These are phyloP conservation scores for Cladosporium colombiae DNA, from an alignment of 2,329 filamentous ascomycete genomes.

Conservation along the genomic window DNA sequence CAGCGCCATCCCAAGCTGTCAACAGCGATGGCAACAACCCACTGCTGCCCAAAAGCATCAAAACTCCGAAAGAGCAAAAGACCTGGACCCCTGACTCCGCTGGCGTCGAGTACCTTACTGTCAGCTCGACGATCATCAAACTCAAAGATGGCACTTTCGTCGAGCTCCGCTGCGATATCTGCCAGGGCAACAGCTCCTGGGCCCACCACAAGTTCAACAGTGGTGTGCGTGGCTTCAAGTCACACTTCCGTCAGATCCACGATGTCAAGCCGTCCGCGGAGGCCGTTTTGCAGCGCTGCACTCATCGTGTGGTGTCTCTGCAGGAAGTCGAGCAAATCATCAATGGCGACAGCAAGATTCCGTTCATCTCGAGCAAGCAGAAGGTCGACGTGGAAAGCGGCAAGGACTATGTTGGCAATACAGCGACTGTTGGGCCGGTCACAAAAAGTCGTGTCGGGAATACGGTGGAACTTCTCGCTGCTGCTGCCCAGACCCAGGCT, in stretches of 20 bases:
- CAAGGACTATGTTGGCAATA: neutral
- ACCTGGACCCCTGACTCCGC: neutral
- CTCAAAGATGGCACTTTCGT: conserved; percentile 7
- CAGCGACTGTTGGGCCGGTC: neutral
- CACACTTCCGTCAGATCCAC: conserved; percentile 9
- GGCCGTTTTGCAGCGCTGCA: neutral
- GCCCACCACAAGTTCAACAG: neutral
- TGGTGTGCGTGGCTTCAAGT: conserved; percentile 1
- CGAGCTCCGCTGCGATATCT: conserved; percentile 10
- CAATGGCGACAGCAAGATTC: neutral
- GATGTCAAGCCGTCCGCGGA: neutral
- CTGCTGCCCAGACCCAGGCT: neutral
- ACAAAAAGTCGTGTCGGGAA: neutral
- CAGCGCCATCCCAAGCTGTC: neutral
- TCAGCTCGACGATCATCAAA: conserved; percentile 3
- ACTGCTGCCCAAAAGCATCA: neutral
- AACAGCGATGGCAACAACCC: neutral
- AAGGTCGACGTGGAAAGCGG: neutral
- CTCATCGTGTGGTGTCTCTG: neutral
- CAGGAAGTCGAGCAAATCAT: neutral
- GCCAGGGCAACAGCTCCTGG: neutral
- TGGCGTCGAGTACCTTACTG: neutral
- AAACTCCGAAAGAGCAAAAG: neutral
- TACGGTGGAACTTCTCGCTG: neutral
- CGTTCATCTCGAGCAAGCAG: neutral